These are phyloP conservation scores for Carex parvula DNA, from an alignment of 176 grass and related monocot genomes.

Conservation along the genomic window DNA sequence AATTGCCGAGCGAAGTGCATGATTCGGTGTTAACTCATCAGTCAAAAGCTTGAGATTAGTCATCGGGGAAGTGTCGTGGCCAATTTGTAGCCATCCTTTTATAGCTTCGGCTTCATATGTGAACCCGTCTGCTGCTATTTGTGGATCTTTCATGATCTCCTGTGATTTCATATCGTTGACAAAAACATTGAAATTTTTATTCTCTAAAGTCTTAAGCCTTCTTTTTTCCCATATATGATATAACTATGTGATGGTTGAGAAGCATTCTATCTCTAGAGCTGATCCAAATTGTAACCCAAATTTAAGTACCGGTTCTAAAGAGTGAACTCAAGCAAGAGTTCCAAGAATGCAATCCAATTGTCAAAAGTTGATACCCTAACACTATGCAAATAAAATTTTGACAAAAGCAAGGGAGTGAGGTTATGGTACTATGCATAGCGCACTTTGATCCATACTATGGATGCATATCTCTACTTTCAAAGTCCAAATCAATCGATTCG, in stretches of 20 bases:
- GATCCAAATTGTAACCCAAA: not conserved
- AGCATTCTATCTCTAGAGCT: not conserved
- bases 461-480: too few species aligned
- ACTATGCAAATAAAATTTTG: not conserved
- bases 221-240: not conserved
- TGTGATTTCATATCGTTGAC: slow-evolving; percentile 5
- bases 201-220: not conserved
- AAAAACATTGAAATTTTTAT: not conserved
- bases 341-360: not conserved
- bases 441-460: too few species aligned
- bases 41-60: slow-evolving; percentile 67
- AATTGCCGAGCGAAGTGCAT: slow-evolving; percentile 65
- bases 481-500: too few species aligned
- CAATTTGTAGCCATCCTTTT: slow-evolving; percentile 46
- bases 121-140: slow-evolving; percentile 83
- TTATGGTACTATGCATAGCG: too few species aligned
- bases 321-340: not conserved
- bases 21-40: slow-evolving; percentile 59
- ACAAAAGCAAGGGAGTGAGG: not conserved
- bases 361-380: not conserved
- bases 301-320: not conserved
- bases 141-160: slow-evolving; percentile 84
- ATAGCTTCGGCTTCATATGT: slow-evolving; percentile 81
- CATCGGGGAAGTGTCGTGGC: slow-evolving; percentile 70
- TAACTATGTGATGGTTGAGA: not conserved